These are phyloP conservation scores for Pseudogymnoascus sp. DNA, from an alignment of 2,329 filamentous ascomycete species.

Conservation along the genomic window DNA sequence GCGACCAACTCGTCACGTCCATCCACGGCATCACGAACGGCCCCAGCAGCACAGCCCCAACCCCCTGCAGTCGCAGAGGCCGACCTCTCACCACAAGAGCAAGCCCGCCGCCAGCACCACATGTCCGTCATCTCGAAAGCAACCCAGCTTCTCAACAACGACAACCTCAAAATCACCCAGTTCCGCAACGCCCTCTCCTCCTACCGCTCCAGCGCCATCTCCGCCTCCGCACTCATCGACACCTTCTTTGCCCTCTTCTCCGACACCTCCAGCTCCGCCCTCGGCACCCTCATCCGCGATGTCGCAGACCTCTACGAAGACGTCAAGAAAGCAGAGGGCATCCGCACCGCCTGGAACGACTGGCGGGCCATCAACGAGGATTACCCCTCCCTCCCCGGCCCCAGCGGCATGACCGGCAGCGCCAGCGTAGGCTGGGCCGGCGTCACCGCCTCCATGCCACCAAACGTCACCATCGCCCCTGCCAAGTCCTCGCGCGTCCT, in stretches of 20 bases:
- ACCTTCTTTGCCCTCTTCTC: slow-evolving; percentile 78
- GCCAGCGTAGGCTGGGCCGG: slow-evolving; percentile 31
- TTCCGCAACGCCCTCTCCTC: slow-evolving; percentile 78
- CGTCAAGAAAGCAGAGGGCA: slow-evolving; percentile 60
- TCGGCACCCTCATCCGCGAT: slow-evolving; percentile 86
- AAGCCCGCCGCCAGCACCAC: slow-evolving; percentile 74
- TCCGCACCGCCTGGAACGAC: slow-evolving; percentile 85
- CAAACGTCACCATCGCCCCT: slow-evolving; percentile 43
- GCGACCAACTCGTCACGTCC: background rate
- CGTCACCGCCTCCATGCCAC: slow-evolving; percentile 32
- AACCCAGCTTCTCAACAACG: slow-evolving; percentile 70
- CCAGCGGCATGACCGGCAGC: slow-evolving; percentile 58
- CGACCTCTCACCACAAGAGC: slow-evolving; percentile 65
- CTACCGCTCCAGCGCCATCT: slow-evolving; percentile 64
- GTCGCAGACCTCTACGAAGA: slow-evolving; percentile 91
- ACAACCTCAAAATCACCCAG: slow-evolving; percentile 63
- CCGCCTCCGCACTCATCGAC: slow-evolving; percentile 73
- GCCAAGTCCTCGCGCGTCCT: slow-evolving; percentile 55
- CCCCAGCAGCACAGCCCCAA: slow-evolving; percentile 22
- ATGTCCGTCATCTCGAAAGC: slow-evolving; percentile 81
- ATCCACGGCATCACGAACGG: slow-evolving; percentile 11
- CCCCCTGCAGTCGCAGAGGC: slow-evolving; percentile 47
- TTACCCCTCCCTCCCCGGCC: slow-evolving; percentile 79
- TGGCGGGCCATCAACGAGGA: slow-evolving; percentile 96
- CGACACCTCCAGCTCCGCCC: slow-evolving; percentile 69